Percentiles rank a stretch among this genome's conserved stretches.
phyloP scores from a whole-genome alignment of 1,139 yeast species.

The Spencermartinsiella ligniputridi region DNA sequence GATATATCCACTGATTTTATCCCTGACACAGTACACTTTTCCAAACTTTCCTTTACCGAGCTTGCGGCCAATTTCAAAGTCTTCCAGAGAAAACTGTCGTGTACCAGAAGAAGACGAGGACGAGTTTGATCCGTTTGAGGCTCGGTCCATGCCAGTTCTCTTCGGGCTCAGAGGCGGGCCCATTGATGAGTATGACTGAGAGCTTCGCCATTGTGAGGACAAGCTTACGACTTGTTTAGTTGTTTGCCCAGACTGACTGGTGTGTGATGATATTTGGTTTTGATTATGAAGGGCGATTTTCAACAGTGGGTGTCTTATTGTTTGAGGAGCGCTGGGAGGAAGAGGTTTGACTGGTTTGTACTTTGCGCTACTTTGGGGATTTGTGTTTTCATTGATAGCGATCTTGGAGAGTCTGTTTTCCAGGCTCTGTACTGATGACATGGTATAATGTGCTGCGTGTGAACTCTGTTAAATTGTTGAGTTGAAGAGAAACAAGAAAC shows the following conservation, averaged over 20 bases:
- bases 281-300: slow-evolving; percentile 30
- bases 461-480: neutral
- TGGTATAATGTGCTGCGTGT: neutral
- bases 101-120: slow-evolving; percentile 16
- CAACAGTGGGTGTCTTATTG: slow-evolving; percentile 26
- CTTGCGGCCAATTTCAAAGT: slow-evolving; percentile 83
- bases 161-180: slow-evolving; percentile 22
- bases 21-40: slow-evolving; percentile 82
- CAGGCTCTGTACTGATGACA: slow-evolving; percentile 15
- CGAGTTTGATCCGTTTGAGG: slow-evolving; percentile 25
- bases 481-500: neutral
- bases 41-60: slow-evolving; percentile 95
- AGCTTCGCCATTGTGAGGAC: slow-evolving; percentile 23
- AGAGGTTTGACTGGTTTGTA: slow-evolving; percentile 7
- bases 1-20: slow-evolving; percentile 66
- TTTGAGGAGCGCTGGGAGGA: slow-evolving; percentile 8
- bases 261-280: slow-evolving; percentile 19
- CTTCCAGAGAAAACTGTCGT: slow-evolving; percentile 41
- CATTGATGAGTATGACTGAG: slow-evolving; percentile 18
- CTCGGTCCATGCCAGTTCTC: slow-evolving; percentile 19
- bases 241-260: slow-evolving; percentile 11
- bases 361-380: slow-evolving; percentile 15
- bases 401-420: slow-evolving; percentile 24
- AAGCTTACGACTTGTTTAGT: slow-evolving; percentile 20
- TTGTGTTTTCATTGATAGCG: slow-evolving; percentile 25